A percentile compares a stretch with the other conserved stretches of the same genome.
Conservation (phyloP, 257 asterid species). For the Marsdenia floribunda region DNA sequence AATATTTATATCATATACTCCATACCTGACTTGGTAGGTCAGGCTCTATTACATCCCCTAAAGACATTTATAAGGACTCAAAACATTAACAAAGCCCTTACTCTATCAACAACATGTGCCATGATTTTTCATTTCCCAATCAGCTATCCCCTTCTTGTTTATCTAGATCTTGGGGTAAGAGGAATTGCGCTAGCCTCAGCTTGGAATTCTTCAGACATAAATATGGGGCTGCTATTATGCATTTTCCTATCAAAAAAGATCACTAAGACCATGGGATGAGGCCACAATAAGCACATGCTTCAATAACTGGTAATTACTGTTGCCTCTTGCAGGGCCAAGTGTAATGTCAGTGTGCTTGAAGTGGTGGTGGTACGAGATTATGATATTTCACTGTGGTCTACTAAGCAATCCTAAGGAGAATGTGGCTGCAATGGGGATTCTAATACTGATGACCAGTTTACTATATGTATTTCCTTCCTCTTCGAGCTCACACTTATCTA, state of each 20-base stretch:
- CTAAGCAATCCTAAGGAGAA: conserved; percentile 51
- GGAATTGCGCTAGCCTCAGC: conserved; percentile 50
- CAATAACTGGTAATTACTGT: conserved; percentile 41
- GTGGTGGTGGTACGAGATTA: conserved; percentile 89
- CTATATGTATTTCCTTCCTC: conserved; percentile 64
- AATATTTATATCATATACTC: conserved; percentile 35
- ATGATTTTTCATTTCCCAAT: conserved; percentile 45
- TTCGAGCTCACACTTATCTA: conserved; percentile 52
- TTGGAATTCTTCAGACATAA: conserved; percentile 41
- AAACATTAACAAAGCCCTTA: conserved; percentile 42
- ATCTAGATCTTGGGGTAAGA: conserved; percentile 36
- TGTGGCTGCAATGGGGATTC: conserved; percentile 77
- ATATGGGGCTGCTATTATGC: conserved; percentile 32
- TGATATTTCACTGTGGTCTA: conserved; percentile 60
- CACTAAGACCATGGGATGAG: conserved; percentile 41
- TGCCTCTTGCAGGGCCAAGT: conserved; percentile 59
- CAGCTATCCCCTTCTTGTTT: conserved; percentile 33
- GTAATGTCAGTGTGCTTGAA: conserved; percentile 59
- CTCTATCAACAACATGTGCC: conserved; percentile 32
- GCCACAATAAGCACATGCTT: conserved; percentile 18
- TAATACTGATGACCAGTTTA: conserved; percentile 60
- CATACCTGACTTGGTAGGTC: conserved; percentile 43
- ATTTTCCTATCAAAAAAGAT: conserved; percentile 25
- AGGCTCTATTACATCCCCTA: conserved; percentile 47
- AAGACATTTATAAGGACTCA: conserved; percentile 52